These are phyloP conservation scores for Plasmodium gallinaceum DNA, from an alignment of 169 alveolate species.

Conservation along the genomic window DNA sequence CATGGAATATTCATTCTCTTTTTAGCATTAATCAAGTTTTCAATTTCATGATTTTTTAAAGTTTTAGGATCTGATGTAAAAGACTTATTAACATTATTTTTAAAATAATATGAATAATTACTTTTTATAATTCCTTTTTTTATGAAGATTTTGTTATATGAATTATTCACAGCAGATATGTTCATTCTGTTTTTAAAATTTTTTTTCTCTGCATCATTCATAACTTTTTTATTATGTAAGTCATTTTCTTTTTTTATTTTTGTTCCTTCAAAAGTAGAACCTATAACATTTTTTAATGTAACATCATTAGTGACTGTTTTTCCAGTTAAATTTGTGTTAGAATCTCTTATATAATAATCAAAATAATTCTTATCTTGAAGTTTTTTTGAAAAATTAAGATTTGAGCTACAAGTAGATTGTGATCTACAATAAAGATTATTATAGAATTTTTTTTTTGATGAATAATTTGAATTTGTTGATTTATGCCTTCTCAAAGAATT, in stretches of 20 bases:
- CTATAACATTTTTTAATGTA: too few species aligned
- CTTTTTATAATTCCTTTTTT: constrained; percentile 38
- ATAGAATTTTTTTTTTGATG: not conserved
- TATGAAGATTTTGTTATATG: not conserved
- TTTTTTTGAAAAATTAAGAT: not conserved
- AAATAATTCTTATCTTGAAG: not conserved
- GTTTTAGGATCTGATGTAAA: not conserved
- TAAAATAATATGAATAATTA: constrained; percentile 29
- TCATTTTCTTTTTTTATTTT: too few species aligned
- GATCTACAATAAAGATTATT: not conserved
- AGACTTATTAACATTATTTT: not conserved
- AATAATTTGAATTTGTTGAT: constrained; percentile 16
- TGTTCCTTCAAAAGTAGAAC: too few species aligned
- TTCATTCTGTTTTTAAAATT: not conserved
- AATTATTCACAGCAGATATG: too few species aligned
- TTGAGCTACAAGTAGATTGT: not conserved
- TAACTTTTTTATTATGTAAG: too few species aligned
- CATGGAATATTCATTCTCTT: not conserved
- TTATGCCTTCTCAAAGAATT: constrained; percentile 34
- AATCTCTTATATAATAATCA: too few species aligned
- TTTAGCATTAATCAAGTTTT: not conserved
- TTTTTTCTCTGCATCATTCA: not conserved
- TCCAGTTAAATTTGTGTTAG: too few species aligned
- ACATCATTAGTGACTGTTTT: too few species aligned
- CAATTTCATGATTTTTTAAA: not conserved